Base-by-base conservation (phyloP, 371 early-diverging fungal species). In the Syncephalis plumigaleata region DNA sequence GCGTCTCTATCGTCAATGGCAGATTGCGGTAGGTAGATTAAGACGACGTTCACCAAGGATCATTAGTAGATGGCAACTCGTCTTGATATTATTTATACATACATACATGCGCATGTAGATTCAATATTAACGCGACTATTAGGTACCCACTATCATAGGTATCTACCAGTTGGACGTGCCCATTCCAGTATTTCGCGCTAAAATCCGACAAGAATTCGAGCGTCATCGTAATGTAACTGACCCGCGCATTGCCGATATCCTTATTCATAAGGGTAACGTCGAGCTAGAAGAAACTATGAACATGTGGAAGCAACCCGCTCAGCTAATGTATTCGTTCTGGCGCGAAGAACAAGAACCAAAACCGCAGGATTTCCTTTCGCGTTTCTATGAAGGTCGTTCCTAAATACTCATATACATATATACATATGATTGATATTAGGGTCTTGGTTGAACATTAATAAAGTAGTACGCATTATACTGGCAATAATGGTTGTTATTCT, bases 211-310 rank as follows among this genome's bases (percentile, higher is more conserved):
- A 57, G 81, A 93, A 57, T 96, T 91, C 61, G 91, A 91, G 55
- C 79, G 81, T 55, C 72, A 89, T 58, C 81, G 87, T 46, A 67
- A 70, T 59, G 85, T 93, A 45, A 68, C 72, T 17, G 82, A 94
- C 61, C 63, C 85, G 36, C 65, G 68, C 38, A 71, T 79, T 15
- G 77, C 87, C 55, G 91, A 96, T 57, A 67, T 90, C 47, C 68
- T 93, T 52, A 59, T 86, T 46, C 74, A 83, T 59, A 94, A 85
- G 68, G 90, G 96, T 26, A 73, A 79, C 45, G 71, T 73, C 58
- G 94, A 94, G 57, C 80, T 73, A 50, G 85, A 90, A 59, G 96
- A 96, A 67, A 89, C 91, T 8, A 66, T 89, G 66, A 91, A 94
- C 54, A 71, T 79, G 43, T 96, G 96, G 96, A 96, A 92, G 69